Conservation (phyloP, 768 basidiomycete species). For the Pilatotrama ljubarskyi region DNA sequence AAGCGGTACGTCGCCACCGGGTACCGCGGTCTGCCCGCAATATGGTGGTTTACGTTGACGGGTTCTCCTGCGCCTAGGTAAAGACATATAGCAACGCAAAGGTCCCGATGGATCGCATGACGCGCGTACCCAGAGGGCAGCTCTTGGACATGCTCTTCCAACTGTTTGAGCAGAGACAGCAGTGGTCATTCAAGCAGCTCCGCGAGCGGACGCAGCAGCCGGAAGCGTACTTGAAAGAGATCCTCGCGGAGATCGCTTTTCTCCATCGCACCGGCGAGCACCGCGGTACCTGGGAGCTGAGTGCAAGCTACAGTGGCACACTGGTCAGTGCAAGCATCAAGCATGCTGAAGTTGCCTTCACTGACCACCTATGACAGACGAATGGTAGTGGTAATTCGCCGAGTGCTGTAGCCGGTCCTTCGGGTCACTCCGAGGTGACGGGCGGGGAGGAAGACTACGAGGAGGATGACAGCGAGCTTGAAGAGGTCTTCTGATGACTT, state of each 20-base stretch:
- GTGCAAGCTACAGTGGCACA: conserved; percentile 61
- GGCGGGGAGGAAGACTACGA: neutral
- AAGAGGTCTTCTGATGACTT: neutral
- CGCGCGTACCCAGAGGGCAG: conserved; percentile 81
- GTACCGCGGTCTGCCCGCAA: no score
- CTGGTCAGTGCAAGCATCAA: conserved; percentile 40
- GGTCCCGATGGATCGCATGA: conserved; percentile 74
- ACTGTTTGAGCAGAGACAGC: conserved; percentile 67
- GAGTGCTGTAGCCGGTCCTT: neutral
- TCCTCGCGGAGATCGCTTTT: conserved; percentile 67
- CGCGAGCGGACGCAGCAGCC: conserved; percentile 80
- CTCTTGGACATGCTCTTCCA: conserved; percentile 77
- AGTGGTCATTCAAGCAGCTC: conserved; percentile 73
- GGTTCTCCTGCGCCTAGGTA: conserved; percentile 51
- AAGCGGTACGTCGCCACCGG: no score
- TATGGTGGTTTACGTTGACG: neutral
- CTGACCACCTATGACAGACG: neutral
- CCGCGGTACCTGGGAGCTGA: conserved; percentile 75
- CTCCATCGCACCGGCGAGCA: conserved; percentile 74
- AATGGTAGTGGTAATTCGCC: neutral
- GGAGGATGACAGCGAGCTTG: neutral
- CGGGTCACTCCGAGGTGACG: neutral
- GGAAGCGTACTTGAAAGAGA: conserved; percentile 79
- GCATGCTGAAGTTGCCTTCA: neutral
- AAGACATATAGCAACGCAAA: conserved; percentile 64